These are phyloP conservation scores for Neurospora terricola DNA, from an alignment of 495 filamentous ascomycete species.

Conservation along the genomic window DNA sequence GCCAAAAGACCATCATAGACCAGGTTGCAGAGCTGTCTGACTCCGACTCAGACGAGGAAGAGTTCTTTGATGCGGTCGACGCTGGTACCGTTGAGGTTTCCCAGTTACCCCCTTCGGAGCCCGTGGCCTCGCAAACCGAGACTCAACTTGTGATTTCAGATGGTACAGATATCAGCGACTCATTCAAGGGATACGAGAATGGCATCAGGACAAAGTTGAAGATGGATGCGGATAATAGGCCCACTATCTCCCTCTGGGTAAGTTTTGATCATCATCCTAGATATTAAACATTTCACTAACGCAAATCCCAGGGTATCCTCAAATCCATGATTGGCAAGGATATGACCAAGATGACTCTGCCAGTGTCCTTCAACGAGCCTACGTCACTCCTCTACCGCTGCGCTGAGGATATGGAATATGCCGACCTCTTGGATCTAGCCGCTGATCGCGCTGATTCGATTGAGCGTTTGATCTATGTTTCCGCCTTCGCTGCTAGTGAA, in stretches of 20 bases:
- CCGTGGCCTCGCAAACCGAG: constrained; percentile 30
- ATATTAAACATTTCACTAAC: constrained; percentile 14
- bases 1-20: constrained; percentile 49
- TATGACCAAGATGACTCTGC: constrained; percentile 99
- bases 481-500: constrained; percentile 88
- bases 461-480: constrained; percentile 93
- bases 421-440: constrained; percentile 82
- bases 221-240: constrained; percentile 85
- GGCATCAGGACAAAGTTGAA: constrained; percentile 66
- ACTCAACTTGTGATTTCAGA: constrained; percentile 32
- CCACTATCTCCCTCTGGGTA: constrained; percentile 95
- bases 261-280: constrained; percentile 17
- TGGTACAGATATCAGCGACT: constrained; percentile 55
- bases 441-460: constrained; percentile 77
- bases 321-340: constrained; percentile 99
- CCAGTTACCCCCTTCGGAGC: constrained; percentile 37
- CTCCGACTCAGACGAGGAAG: constrained; percentile 75
- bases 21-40: constrained; percentile 60
- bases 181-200: constrained; percentile 87
- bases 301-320: constrained; percentile 60
- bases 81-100: constrained; percentile 80
- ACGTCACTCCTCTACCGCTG: constrained; percentile 95
- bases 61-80: constrained; percentile 97
- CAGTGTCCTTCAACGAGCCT: constrained; percentile 97
- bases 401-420: constrained; percentile 95